phyloP scores from a whole-genome alignment of 371 early-diverging fungal genomes.

The Mucor racemosus region DNA sequence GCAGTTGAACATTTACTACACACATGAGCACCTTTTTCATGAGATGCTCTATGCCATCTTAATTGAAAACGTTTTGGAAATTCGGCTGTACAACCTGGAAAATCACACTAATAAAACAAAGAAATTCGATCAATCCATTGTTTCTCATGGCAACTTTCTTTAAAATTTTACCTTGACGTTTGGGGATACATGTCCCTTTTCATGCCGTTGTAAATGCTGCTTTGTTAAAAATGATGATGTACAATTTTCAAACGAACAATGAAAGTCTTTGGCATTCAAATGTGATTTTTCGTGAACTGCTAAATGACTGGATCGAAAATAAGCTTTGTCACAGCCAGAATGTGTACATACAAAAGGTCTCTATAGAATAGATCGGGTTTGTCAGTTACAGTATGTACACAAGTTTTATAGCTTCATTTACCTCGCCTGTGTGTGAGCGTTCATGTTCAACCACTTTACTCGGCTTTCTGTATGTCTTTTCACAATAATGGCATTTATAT shows the following conservation, averaged over 20 bases:
- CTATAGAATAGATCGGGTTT: constrained; percentile 18
- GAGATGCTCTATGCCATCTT: no score
- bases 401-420: no score
- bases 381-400: no score
- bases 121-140: no score
- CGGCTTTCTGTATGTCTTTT: constrained; percentile 58
- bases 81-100: no score
- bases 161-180: constrained; percentile 1
- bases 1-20: no score
- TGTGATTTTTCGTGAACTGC: constrained; percentile 63
- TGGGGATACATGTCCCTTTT: constrained; percentile 44
- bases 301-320: constrained; percentile 59
- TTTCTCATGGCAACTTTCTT: no score
- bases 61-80: no score
- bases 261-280: constrained; percentile 42
- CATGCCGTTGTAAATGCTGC: constrained; percentile 57
- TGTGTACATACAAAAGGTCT: constrained; percentile 62
- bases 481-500: constrained; percentile 39
- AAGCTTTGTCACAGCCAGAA: constrained; percentile 63
- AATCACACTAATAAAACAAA: no score
- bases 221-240: constrained; percentile 36
- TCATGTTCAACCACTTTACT: constrained; percentile 61
- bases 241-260: constrained; percentile 46
- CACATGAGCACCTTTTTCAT: no score
- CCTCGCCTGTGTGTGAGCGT: constrained; percentile 67